These are phyloP conservation scores for Berkeleyomyces basicola DNA, from an alignment of 2,329 filamentous ascomycete species.

Conservation along the genomic window DNA sequence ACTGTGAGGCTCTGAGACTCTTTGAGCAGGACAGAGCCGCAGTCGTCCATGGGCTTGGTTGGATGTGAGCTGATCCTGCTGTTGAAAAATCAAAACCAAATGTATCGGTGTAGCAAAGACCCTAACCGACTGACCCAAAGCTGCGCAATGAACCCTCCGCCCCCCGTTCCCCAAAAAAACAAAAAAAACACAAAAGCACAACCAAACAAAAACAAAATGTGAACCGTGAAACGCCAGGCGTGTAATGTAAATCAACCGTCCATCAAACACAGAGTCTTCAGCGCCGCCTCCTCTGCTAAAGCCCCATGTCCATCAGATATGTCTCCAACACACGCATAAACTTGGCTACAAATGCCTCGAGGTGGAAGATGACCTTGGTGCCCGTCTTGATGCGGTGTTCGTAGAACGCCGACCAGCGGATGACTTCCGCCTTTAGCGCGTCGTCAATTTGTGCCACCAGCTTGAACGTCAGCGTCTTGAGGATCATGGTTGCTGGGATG, in stretches of 20 bases:
- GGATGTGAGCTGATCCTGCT: too few species aligned
- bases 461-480: conserved; percentile 92
- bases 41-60: not conserved
- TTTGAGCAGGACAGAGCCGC: not conserved
- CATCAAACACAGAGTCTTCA: not conserved
- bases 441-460: conserved; percentile 78
- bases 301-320: conserved; percentile 75
- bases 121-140: not conserved
- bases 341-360: conserved; percentile 96
- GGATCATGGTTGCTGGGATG: conserved; percentile 83
- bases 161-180: not conserved
- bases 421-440: conserved; percentile 73
- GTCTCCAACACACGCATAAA: conserved; percentile 95
- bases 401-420: conserved; percentile 94
- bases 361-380: conserved; percentile 91
- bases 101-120: not conserved
- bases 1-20: not conserved
- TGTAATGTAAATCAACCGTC: not conserved
- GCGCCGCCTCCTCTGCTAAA: conserved; percentile 22
- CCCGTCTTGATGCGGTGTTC: conserved; percentile 88
- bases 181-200: not conserved
- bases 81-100: not conserved
- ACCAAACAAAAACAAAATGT: not conserved
- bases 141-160: not conserved
- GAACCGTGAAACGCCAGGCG: not conserved